These are phyloP conservation scores for Amaranthus tricolor DNA, from an alignment of 179 eudicot genomes.

Conservation along the genomic window DNA sequence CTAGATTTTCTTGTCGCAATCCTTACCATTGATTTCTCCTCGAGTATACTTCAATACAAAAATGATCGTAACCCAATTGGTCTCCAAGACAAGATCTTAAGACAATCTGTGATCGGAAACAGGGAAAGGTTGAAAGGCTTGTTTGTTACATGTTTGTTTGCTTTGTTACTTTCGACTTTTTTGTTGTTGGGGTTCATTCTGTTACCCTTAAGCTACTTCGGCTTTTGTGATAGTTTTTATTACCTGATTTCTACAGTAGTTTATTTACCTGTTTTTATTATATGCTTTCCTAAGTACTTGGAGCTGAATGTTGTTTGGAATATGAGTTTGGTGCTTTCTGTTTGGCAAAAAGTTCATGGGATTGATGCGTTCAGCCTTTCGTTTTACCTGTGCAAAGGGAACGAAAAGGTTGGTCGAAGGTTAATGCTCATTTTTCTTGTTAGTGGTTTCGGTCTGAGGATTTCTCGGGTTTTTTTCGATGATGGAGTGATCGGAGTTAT, in stretches of 20 bases:
- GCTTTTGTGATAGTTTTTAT: not conserved
- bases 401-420: conserved; percentile 12
- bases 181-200: conserved; percentile 9
- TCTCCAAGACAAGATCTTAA: too few relatives aligned
- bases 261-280: not conserved
- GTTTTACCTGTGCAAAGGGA: not conserved
- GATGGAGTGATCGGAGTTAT: conserved; percentile 21
- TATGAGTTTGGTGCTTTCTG: conserved; percentile 20
- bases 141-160: conserved; percentile 14
- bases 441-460: conserved; percentile 16
- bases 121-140: conserved; percentile 9
- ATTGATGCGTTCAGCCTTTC: conserved; percentile 10
- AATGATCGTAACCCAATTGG: not conserved
- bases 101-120: not conserved
- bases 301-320: conserved; percentile 14
- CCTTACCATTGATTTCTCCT: conserved; percentile 8
- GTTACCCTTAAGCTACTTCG: not conserved
- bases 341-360: conserved; percentile 19
- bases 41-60: conserved; percentile 5
- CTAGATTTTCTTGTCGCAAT: conserved; percentile 15
- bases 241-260: not conserved
- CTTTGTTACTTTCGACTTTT: conserved; percentile 2
- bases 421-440: conserved; percentile 23
- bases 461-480: conserved; percentile 15
- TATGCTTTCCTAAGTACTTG: conserved; percentile 11